Conservation (phyloP, 2,329 filamentous ascomycete species). For the Ophiognomonia clavigignenti-juglandacearum region DNA sequence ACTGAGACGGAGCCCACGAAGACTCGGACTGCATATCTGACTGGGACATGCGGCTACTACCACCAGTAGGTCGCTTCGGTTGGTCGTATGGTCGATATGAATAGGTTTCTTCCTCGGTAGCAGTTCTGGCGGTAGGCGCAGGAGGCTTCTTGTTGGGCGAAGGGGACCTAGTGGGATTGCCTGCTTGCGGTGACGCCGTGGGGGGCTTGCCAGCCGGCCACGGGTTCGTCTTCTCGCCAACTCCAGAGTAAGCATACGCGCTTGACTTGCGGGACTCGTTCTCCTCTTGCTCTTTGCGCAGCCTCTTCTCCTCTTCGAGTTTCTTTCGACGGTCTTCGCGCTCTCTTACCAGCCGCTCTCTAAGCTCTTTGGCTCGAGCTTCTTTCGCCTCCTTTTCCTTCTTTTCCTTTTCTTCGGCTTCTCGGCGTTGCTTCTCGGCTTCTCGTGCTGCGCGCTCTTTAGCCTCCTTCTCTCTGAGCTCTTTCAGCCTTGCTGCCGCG, state of each 20-base stretch:
- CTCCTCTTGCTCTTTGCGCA: slow-evolving; percentile 26
- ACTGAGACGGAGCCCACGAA: slow-evolving; percentile 80
- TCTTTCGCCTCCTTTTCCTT: slow-evolving; percentile 30
- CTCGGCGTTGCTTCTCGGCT: slow-evolving; percentile 8
- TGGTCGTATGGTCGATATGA: slow-evolving; percentile 77
- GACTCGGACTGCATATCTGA: slow-evolving; percentile 77
- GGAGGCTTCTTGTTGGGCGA: slow-evolving; percentile 36
- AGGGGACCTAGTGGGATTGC: slow-evolving; percentile 26
- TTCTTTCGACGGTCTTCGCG: slow-evolving; percentile 17
- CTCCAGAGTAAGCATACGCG: slow-evolving; percentile 59
- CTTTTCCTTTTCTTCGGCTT: slow-evolving; percentile 29
- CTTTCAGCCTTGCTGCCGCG: slow-evolving; percentile 45
- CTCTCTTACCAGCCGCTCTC: slow-evolving; percentile 18
- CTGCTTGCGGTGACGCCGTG: slow-evolving; percentile 25
- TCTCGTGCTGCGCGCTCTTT: slow-evolving; percentile 36
- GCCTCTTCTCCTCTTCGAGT: slow-evolving; percentile 27
- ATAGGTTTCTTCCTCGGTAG: slow-evolving; percentile 61
- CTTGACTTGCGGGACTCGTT: slow-evolving; percentile 37
- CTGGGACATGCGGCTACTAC: slow-evolving; percentile 56
- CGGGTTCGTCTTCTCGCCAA: slow-evolving; percentile 65
- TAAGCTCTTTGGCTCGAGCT: slow-evolving; percentile 31
- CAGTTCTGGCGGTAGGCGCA: slow-evolving; percentile 50
- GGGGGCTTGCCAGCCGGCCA: slow-evolving; percentile 61
- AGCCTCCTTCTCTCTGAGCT: slow-evolving; percentile 53
- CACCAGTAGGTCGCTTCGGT: slow-evolving; percentile 47